phyloP scores from a whole-genome alignment of 176 grass and related monocot genomes.

The Leersia perrieri region DNA sequence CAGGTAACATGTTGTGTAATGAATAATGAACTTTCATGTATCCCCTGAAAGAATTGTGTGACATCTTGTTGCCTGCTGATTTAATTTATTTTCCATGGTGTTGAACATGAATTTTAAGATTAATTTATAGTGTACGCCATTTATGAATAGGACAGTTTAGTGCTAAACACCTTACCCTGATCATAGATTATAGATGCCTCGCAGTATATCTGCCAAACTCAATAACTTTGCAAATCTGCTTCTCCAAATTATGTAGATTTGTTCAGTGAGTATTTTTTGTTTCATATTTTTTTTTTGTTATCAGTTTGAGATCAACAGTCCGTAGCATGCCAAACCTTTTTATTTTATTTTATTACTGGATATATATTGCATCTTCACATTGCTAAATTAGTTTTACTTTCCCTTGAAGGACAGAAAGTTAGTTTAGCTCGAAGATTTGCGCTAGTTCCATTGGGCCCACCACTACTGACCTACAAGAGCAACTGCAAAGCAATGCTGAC shows the following conservation, averaged over 20 bases:
- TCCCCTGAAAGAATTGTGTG: neutral
- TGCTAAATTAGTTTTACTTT: constrained; percentile 30
- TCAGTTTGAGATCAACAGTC: neutral
- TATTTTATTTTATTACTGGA: neutral
- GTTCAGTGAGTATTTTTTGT: neutral
- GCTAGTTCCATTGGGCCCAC: constrained; percentile 89
- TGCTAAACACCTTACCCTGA: neutral
- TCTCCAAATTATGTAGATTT: constrained; percentile 4
- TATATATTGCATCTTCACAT: neutral
- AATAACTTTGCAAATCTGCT: neutral
- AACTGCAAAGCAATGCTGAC: constrained; percentile 97
- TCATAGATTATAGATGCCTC: neutral
- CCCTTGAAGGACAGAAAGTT: constrained; percentile 70
- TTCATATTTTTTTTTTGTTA: constrained; percentile 1
- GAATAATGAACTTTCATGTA: neutral
- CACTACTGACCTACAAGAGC: constrained; percentile 97
- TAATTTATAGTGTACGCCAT: neutral
- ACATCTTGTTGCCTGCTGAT: neutral
- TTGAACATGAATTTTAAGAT: constrained; percentile 2
- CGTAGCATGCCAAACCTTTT: constrained; percentile 3
- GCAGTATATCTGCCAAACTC: neutral
- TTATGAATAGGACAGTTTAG: constrained; percentile 2
- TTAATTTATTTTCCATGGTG: neutral
- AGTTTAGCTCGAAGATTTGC: constrained; percentile 97
- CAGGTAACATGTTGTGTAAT: constrained; percentile 60